These are phyloP conservation scores for Tritrichomonas foetus DNA, from an alignment of 208 protist genomes.

Conservation along the genomic window DNA sequence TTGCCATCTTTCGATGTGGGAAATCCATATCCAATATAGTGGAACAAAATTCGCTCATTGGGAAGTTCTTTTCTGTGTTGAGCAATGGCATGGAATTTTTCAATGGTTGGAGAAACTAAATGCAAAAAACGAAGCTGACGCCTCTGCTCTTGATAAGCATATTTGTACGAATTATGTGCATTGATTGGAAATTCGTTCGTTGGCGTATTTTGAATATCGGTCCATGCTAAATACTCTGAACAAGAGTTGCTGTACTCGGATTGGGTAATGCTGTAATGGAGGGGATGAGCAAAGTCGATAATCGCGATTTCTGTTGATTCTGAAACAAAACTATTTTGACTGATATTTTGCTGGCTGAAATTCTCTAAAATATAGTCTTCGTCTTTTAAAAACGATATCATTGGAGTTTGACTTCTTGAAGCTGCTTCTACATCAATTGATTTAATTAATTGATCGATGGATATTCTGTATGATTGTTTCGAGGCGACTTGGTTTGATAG, in stretches of 20 bases:
- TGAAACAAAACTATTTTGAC: not conserved
- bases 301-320: not conserved
- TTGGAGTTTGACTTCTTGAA: not conserved
- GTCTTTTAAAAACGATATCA: not conserved
- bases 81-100: not conserved
- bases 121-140: not conserved
- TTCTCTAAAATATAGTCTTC: not conserved
- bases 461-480: not conserved
- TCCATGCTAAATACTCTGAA: not conserved
- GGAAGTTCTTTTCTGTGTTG: not conserved
- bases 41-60: not conserved
- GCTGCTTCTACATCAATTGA: not conserved
- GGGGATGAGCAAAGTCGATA: not conserved
- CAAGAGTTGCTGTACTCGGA: not conserved
- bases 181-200: not conserved
- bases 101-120: not conserved
- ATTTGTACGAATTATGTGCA: not conserved
- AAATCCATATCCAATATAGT: slow-evolving; percentile 24
- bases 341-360: not conserved
- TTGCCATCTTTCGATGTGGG: not conserved
- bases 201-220: not conserved
- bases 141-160: not conserved
- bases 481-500: not conserved
- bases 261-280: not conserved
- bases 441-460: not conserved